phyloP scores from a whole-genome alignment of 1,139 yeast genomes.

The Hyphopichia burtonii region DNA sequence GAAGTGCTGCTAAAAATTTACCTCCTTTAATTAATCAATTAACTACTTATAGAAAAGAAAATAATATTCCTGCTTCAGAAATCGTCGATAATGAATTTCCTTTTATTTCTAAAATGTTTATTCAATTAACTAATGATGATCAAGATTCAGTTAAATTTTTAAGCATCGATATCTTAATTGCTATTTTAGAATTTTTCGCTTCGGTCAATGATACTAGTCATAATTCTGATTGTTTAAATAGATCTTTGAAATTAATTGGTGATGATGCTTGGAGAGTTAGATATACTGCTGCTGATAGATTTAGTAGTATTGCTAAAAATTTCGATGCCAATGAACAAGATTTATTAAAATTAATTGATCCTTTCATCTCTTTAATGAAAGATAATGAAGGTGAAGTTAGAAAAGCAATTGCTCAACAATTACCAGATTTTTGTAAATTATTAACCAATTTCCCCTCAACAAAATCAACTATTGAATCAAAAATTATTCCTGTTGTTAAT shows the following conservation, averaged over 20 bases:
- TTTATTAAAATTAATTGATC: conserved; percentile 58
- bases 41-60: conserved; percentile 35
- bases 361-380: conserved; percentile 74
- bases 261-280: conserved; percentile 99
- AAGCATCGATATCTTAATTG: conserved; percentile 80
- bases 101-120: conserved; percentile 76
- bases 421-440: conserved; percentile 73
- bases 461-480: conserved; percentile 57
- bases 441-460: conserved; percentile 44
- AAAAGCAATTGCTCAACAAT: conserved; percentile 88
- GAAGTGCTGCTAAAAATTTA: conserved; percentile 86
- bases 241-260: conserved; percentile 61
- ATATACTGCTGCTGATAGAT: conserved; percentile 94
- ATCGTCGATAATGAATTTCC: conserved; percentile 62
- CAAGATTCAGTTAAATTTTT: conserved; percentile 95
- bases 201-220: conserved; percentile 55
- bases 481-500: conserved; percentile 81
- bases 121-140: conserved; percentile 74
- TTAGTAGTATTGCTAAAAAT: conserved; percentile 68
- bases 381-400: conserved; percentile 97
- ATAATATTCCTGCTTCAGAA: conserved; percentile 21
- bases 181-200: conserved; percentile 66
- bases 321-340: conserved; percentile 57
- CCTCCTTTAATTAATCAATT: conserved; percentile 67
- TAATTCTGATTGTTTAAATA: conserved; percentile 58